phyloP scores from a whole-genome alignment of 2,329 filamentous ascomycete species.

The Diatrype stigma region DNA sequence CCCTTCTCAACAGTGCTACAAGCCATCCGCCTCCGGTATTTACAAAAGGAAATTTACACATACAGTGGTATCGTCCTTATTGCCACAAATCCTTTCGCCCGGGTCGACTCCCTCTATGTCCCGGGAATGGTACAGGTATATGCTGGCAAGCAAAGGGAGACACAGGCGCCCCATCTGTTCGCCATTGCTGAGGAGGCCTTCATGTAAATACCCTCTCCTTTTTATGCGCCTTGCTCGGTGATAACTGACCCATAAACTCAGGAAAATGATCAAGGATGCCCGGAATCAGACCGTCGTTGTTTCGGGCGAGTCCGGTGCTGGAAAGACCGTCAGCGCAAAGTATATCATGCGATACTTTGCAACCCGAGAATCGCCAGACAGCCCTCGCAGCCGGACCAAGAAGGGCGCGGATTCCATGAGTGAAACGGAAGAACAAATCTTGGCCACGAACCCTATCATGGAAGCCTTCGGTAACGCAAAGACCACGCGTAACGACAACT shows the following conservation, averaged over 20 bases:
- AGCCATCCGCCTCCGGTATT: conserved; percentile 93
- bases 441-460: conserved; percentile 99
- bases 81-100: conserved; percentile 95
- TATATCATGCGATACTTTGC: conserved; percentile 99
- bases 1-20: conserved; percentile 67
- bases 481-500: conserved; percentile 99
- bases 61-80: conserved; percentile 99
- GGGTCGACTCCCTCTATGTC: conserved; percentile 96
- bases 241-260: conserved; percentile 39
- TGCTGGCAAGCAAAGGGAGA: conserved; percentile 91
- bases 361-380: conserved; percentile 89
- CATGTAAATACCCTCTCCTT: conserved; percentile 57
- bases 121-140: conserved; percentile 99
- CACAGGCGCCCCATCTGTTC: conserved; percentile 95
- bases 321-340: conserved; percentile 98
- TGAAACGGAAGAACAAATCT: conserved; percentile 96
- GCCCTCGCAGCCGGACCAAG: conserved; percentile 72
- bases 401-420: conserved; percentile 80
- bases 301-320: conserved; percentile 97
- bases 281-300: conserved; percentile 99
- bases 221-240: neutral
- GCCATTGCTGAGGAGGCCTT: conserved; percentile 99
- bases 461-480: conserved; percentile 99
- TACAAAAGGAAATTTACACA: conserved; percentile 99
- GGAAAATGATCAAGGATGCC: conserved; percentile 92